Evolutionary conservation across 257 asterid species (phyloP).

Genomic region (Verbena officinalis): DNA sequence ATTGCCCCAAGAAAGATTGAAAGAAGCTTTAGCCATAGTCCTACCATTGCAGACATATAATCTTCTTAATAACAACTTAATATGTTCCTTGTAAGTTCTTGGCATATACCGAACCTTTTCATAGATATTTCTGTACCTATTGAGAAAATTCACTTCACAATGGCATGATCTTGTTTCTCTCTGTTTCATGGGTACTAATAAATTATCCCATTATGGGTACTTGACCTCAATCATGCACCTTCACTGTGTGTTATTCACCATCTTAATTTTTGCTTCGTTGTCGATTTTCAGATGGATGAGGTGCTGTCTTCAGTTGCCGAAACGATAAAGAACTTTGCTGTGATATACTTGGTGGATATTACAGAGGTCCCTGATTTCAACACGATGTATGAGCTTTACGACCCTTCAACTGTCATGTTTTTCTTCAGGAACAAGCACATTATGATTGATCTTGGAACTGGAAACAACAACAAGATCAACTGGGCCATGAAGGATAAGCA

Average conservation of each 20-base stretch:
- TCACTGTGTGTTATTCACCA: background rate
- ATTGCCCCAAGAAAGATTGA: too few relatives aligned
- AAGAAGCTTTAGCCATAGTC: too few relatives aligned
- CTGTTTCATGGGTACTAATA: constrained; percentile 1
- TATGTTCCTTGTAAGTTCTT: background rate
- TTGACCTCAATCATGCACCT: background rate
- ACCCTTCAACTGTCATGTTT: constrained; percentile 92
- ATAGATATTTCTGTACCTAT: background rate
- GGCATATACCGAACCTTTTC: background rate
- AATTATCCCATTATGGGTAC: background rate
- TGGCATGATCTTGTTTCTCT: background rate
- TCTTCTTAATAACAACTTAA: background rate
- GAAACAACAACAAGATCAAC: constrained; percentile 95
- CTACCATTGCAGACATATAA: background rate
- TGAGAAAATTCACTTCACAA: background rate
- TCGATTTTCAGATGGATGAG: constrained; percentile 76
- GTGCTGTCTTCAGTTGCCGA: constrained; percentile 87
- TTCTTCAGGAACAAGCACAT: constrained; percentile 98
- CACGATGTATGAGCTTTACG: constrained; percentile 94
- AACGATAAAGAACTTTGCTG: constrained; percentile 85
- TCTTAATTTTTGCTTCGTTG: constrained; percentile 3
- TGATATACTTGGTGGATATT: constrained; percentile 83
- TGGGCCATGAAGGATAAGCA: constrained; percentile 98
- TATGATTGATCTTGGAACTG: constrained; percentile 96
- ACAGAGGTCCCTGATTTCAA: constrained; percentile 92